These are phyloP conservation scores for Trichophyton simii DNA, from an alignment of 2,329 filamentous ascomycete genomes.

Conservation along the genomic window DNA sequence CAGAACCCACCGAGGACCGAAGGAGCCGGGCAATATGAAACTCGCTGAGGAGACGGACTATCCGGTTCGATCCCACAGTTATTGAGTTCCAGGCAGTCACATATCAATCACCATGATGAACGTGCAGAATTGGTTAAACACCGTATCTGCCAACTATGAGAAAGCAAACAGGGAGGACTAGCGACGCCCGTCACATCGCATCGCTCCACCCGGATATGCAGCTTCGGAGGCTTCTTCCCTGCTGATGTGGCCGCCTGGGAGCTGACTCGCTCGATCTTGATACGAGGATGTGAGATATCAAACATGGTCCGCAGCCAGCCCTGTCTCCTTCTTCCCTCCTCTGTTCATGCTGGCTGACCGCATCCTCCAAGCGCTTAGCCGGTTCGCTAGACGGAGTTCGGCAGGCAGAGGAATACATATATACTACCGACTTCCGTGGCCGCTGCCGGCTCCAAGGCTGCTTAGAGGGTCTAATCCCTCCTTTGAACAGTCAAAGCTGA, in stretches of 20 bases:
- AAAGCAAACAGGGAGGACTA: background rate
- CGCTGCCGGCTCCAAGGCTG: background rate
- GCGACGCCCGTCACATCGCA: slow-evolving; percentile 3
- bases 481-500: background rate
- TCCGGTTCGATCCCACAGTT: background rate
- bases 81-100: background rate
- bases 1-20: background rate
- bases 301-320: background rate
- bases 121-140: background rate
- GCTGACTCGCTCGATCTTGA: background rate
- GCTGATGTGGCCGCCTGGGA: background rate
- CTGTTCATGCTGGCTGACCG: background rate
- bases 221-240: background rate
- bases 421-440: background rate
- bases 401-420: background rate
- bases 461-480: background rate
- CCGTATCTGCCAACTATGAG: background rate
- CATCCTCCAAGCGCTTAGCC: background rate
- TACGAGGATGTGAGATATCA: background rate
- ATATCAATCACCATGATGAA: background rate
- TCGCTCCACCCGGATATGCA: slow-evolving; percentile 1
- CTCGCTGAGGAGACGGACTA: background rate
- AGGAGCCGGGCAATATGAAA: background rate
- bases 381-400: background rate
- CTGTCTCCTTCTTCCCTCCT: background rate